phyloP scores from a whole-genome alignment of 2,329 filamentous ascomycete species.

The Sordariomycetes sp. region DNA sequence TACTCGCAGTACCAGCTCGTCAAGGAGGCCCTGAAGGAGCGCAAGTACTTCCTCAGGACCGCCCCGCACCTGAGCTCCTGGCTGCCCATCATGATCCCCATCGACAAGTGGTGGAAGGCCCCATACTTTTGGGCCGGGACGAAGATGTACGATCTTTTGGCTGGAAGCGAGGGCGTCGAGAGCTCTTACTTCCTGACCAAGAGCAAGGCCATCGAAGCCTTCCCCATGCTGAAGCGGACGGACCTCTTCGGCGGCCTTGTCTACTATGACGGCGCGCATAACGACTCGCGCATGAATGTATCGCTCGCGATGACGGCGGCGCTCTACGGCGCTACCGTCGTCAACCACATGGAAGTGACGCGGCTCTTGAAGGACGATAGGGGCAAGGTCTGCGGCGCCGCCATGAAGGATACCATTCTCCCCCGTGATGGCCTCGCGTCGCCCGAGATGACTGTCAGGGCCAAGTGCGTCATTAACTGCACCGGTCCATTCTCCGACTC shows the following conservation, averaged over 20 bases:
- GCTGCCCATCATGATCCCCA: slow-evolving; percentile 64
- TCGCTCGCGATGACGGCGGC: slow-evolving; percentile 79
- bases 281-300: slow-evolving; percentile 87
- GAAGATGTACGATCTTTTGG: slow-evolving; percentile 76
- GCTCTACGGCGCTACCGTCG: slow-evolving; percentile 70
- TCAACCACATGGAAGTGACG: slow-evolving; percentile 76
- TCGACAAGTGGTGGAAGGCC: slow-evolving; percentile 65
- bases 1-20: slow-evolving; percentile 62
- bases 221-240: slow-evolving; percentile 76
- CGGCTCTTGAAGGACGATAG: slow-evolving; percentile 59
- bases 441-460: slow-evolving; percentile 52
- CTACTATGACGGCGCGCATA: slow-evolving; percentile 87
- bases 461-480: slow-evolving; percentile 76
- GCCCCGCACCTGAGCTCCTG: slow-evolving; percentile 61
- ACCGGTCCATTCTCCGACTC: slow-evolving; percentile 81
- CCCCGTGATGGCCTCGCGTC: slow-evolving; percentile 47
- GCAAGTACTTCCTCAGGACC: slow-evolving; percentile 62
- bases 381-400: slow-evolving; percentile 62
- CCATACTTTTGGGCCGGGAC: slow-evolving; percentile 67
- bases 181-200: slow-evolving; percentile 79
- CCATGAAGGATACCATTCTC: slow-evolving; percentile 55
- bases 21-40: slow-evolving; percentile 58
- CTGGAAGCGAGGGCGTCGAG: slow-evolving; percentile 77
- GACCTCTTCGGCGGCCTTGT: slow-evolving; percentile 70
- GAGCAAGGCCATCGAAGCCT: slow-evolving; percentile 75